Conservation (phyloP, 768 basidiomycete genomes). For the Serendipita sp. region DNA sequence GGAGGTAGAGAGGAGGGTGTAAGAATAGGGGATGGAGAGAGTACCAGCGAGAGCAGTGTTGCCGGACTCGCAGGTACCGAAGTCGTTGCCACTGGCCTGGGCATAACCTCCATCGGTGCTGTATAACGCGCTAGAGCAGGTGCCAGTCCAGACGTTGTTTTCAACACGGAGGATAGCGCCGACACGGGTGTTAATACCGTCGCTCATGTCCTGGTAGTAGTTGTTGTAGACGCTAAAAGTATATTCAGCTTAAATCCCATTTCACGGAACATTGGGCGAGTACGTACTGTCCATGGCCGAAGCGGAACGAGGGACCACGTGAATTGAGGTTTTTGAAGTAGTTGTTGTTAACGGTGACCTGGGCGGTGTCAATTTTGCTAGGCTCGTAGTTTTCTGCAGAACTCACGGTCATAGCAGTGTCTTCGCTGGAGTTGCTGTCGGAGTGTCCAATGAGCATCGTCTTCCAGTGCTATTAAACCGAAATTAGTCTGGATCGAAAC, state of each 20-base stretch:
- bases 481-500: conserved; percentile 1
- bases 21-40: conserved; percentile 23
- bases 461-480: conserved; percentile 26
- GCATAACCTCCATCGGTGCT: conserved; percentile 11
- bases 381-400: neutral
- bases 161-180: conserved; percentile 18
- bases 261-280: neutral
- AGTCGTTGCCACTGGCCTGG: conserved; percentile 12
- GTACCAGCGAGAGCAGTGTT: conserved; percentile 22
- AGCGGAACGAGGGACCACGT: conserved; percentile 29
- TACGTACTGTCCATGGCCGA: conserved; percentile 6
- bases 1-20: conserved; percentile 19
- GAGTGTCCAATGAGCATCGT: conserved; percentile 29
- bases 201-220: conserved; percentile 8
- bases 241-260: neutral
- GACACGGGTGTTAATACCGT: conserved; percentile 13
- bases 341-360: conserved; percentile 29
- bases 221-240: neutral
- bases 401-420: neutral
- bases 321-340: conserved; percentile 15
- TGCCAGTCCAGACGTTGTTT: conserved; percentile 13
- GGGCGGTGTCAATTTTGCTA: conserved; percentile 22
- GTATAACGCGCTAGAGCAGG: conserved; percentile 6
- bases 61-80: neutral
- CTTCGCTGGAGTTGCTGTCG: conserved; percentile 26